Base-by-base conservation (phyloP, 1,284 basidiomycete genomes). In the Cystobasidium sp. region DNA sequence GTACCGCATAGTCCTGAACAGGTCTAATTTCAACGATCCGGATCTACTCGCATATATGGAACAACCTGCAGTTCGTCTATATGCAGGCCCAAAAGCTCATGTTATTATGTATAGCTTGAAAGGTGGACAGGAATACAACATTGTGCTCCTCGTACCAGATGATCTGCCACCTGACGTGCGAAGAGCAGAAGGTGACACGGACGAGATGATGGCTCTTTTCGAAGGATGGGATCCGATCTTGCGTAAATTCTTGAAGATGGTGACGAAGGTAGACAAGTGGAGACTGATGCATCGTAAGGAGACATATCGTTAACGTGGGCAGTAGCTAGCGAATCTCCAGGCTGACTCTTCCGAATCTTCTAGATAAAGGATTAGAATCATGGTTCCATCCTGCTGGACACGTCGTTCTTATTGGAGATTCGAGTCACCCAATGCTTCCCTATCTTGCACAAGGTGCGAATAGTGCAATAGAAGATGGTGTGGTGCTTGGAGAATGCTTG, bases 241-340 rank as follows among this genome's bases (percentile, higher is more conserved):
- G 22, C 22, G 71, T 16, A 43, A 59, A 24, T 74, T 74, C 47
- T 53, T 74, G 52, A 52, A 22, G 1, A 58, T 67, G 64, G 71
- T 74, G 12, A 74, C 69, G n/a, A 46, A 37, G 14, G 65, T 74
- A n/a, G 71, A 74, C 44, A 74, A 74, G 56, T 74, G 71, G 71
- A 67, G 65, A 37, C 49, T 74, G 47, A 74, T 62, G 56, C 71
- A 74, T 68, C 71, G 71, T 71, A 64, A 49, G 69, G 69, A 20
- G 16, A 7, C n/a, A 18, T 47, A 46, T 14, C 14, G 7, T 10
- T 8, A 6, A 9, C 44, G 22, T 31, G 6, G 18, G 39, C 5
- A 24, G 44, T 37, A 24, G 14, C 24, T 22, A 39, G 37, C 5
- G 41, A 3, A 9, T 51, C 3, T 22, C 51, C 39, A 22, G 20